Evolutionary conservation across 495 filamentous ascomycete species (phyloP).

Genomic region (Daldinia childiae): DNA sequence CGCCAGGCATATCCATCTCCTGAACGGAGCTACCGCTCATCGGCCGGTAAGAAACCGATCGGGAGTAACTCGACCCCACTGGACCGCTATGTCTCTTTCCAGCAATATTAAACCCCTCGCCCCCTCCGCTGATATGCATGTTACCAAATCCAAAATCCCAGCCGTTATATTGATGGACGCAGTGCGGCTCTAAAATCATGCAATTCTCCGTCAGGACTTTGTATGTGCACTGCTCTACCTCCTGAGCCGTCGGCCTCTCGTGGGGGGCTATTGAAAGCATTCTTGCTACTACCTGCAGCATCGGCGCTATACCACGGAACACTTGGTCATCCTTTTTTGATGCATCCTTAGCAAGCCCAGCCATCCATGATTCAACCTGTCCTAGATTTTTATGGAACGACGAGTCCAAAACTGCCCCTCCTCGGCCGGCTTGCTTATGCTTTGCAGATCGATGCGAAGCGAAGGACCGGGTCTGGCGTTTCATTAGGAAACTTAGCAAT

Average conservation of each 20-base stretch:
- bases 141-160: slow-evolving; percentile 47
- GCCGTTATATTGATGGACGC: slow-evolving; percentile 52
- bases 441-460: slow-evolving; percentile 75
- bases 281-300: slow-evolving; percentile 55
- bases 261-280: slow-evolving; percentile 59
- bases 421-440: slow-evolving; percentile 70
- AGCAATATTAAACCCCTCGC: slow-evolving; percentile 36
- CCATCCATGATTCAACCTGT: slow-evolving; percentile 83
- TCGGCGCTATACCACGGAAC: slow-evolving; percentile 58
- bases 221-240: slow-evolving; percentile 57
- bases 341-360: slow-evolving; percentile 70
- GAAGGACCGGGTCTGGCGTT: slow-evolving; percentile 76
- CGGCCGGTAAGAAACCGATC: slow-evolving; percentile 16
- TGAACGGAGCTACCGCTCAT: slow-evolving; percentile 26
- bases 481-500: slow-evolving; percentile 74
- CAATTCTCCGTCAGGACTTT: slow-evolving; percentile 57
- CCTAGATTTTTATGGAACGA: slow-evolving; percentile 85
- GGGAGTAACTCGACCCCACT: slow-evolving; percentile 24
- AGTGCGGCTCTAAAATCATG: slow-evolving; percentile 56
- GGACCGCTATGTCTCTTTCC: slow-evolving; percentile 34
- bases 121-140: slow-evolving; percentile 33
- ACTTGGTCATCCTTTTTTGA: slow-evolving; percentile 68
- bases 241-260: slow-evolving; percentile 55
- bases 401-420: slow-evolving; percentile 74
- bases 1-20: slow-evolving; percentile 33